phyloP scores from a whole-genome alignment of 148 eudicot genomes.

The Arbutus unedo region DNA sequence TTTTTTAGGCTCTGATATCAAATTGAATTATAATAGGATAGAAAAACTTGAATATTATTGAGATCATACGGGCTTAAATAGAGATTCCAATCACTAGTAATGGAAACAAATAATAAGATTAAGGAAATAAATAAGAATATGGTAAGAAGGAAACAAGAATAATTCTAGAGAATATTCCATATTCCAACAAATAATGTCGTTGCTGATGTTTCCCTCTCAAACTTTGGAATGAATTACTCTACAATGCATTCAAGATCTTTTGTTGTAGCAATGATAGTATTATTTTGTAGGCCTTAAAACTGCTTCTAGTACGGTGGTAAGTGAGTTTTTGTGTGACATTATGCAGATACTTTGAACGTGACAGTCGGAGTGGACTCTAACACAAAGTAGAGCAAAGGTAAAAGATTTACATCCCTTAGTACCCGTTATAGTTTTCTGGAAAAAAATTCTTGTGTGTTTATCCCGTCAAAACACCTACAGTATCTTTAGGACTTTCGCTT shows the following conservation, averaged over 20 bases:
- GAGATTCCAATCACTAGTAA: too few relatives aligned
- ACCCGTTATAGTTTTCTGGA: not conserved
- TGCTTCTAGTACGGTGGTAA: not conserved
- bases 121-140: too few relatives aligned
- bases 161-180: too few relatives aligned
- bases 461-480: not conserved
- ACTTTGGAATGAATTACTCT: not conserved
- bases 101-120: too few relatives aligned
- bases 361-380: conserved; percentile 1
- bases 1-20: too few relatives aligned
- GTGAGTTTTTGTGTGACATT: not conserved
- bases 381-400: conserved; percentile 11
- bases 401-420: conserved; percentile 7
- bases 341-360: conserved; percentile 11
- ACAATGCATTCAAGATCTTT: not conserved
- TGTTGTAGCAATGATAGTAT: not conserved
- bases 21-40: too few relatives aligned
- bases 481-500: not conserved
- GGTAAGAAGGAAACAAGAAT: too few relatives aligned
- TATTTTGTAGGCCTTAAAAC: not conserved
- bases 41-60: too few relatives aligned
- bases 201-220: not conserved
- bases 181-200: too few relatives aligned
- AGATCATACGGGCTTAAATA: too few relatives aligned
- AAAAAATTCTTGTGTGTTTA: not conserved